Base-by-base conservation (phyloP, 225 moss, liverwort and hornwort genomes). In the Neckera pumila region DNA sequence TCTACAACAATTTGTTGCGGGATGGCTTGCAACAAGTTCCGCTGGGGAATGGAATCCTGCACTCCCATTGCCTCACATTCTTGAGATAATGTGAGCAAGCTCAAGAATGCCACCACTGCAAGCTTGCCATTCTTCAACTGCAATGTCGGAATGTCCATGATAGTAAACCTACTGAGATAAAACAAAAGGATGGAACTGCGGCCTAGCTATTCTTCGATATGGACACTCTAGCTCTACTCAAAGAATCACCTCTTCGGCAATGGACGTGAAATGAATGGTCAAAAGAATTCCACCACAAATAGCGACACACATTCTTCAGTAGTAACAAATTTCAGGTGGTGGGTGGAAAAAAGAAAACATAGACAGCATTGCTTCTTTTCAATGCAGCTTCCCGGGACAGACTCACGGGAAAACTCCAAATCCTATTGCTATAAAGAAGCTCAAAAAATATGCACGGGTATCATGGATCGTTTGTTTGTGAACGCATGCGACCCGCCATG, bases 1-100 rank as follows among this genome's bases (percentile, higher is more conserved):
- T 93, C 91, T 33, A 93, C 95, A 6, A 81, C 33, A 71, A 90
- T 64, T 61, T 80, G 84, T 14, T 47, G 86, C 75, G 89, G 57
- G 23, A 86, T 74, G 53, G 63, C 61, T 83, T 92, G 93, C 85
- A 90, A 53, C 87, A 92, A 76, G 83, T 65, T 85, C 91, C 93
- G 85, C 15, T 57, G 83, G 57, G 86, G 61, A 76, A 70, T 31
- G 40, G 43, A 67, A 14, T 72, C 81, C 27, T 56, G 83, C 86
- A 45, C 83, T 77, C 72, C 42, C 23, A 7, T 54, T 13, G 75
- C 75, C 45, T 23, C 31, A 64, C 85, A 64, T 77, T 64, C 90
- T 77, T 53, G 89, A 64, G 85, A 85, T 26, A 89, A 51, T 51
- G 85, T 33, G n/a, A 87, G 84, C 72, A 87, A 78, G 82, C 42